phyloP scores from a whole-genome alignment of 768 basidiomycete species.

The Lactarius hengduanensis region DNA sequence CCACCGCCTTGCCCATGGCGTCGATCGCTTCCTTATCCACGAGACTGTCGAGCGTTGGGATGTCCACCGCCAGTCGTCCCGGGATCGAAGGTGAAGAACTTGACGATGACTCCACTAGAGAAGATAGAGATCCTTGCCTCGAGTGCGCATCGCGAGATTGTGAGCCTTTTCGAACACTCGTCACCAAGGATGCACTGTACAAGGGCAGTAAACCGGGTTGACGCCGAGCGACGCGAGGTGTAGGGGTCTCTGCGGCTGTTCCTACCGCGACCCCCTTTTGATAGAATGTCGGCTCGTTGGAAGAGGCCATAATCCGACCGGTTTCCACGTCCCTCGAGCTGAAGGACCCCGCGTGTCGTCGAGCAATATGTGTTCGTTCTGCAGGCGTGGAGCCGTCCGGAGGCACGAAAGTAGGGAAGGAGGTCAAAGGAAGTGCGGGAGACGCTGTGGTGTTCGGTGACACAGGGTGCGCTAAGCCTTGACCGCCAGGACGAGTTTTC shows the following conservation, averaged over 20 bases:
- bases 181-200: slow-evolving; percentile 7
- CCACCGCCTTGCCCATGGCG: slow-evolving; percentile 74
- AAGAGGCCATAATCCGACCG: slow-evolving; percentile 76
- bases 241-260: slow-evolving; percentile 32
- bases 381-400: slow-evolving; percentile 32
- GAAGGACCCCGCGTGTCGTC: slow-evolving; percentile 93
- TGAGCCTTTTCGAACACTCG: slow-evolving; percentile 3
- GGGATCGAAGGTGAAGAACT: slow-evolving; percentile 41
- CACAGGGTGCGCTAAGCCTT: slow-evolving; percentile 31
- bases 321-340: slow-evolving; percentile 90
- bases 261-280: slow-evolving; percentile 45
- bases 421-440: slow-evolving; percentile 32
- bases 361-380: slow-evolving; percentile 47
- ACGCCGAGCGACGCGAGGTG: slow-evolving; percentile 33
- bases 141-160: slow-evolving; percentile 37
- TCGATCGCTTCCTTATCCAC: slow-evolving; percentile 79
- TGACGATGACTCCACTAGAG: slow-evolving; percentile 42
- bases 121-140: slow-evolving; percentile 45
- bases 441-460: slow-evolving; percentile 35
- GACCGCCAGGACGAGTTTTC: slow-evolving; percentile 34
- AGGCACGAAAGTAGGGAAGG: slow-evolving; percentile 31
- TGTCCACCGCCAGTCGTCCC: slow-evolving; percentile 43
- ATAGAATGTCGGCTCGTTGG: slow-evolving; percentile 43
- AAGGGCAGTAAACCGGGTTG: slow-evolving; percentile 26
- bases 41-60: slow-evolving; percentile 57